Evolutionary conservation across 2,329 filamentous ascomycete genomes (phyloP), one percentile per base, ranked within the genome.

Genomic region (Microcyclospora pomicola): DNA sequence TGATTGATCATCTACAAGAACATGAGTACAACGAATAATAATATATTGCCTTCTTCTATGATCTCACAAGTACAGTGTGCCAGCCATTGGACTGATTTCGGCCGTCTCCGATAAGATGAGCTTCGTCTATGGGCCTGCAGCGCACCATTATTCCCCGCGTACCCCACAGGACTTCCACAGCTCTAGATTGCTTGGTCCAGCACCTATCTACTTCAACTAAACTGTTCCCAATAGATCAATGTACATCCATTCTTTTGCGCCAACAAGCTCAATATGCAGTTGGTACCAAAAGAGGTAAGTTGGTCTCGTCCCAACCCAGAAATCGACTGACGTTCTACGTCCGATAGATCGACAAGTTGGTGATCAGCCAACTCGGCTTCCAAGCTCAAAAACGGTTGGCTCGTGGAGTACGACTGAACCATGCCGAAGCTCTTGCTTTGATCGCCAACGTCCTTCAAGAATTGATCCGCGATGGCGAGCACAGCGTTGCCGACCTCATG

Each of bases 401-500:
- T 27, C 71, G 88, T 52, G 88, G 88, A 36, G 77, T 95, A 38
- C 81, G 79, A 57, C 67, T 96, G 51, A 96, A 96, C 57, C 85
- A 94, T 65, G 71, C 81, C 27, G 88, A 96, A 67, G 85, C 88
- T 44, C 78, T 76, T 48, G 81, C 80, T 19, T 72, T 87, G 48
- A 92, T 95, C 54, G 79, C 87, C 44, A 86, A 75, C 57, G 87
- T 87, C 59, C 72, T 96, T 35, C 88, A 95, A 61, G 88, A 96
- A 72, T 79, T 95, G 52, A 92, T 96, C 59, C 87, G 88, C 59
- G 88, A 96, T 88, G 88, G 88, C 57, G 77, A 81, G 49, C 84
- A 95, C 65, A 82, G 74, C 11, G 88, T 96, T 38, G 80, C 87
- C 30, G 86, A 94, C 59, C 82, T 96, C 56, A 96, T 96, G 87